Conservation (phyloP, 306 rosid species). For the Quercus robur region DNA sequence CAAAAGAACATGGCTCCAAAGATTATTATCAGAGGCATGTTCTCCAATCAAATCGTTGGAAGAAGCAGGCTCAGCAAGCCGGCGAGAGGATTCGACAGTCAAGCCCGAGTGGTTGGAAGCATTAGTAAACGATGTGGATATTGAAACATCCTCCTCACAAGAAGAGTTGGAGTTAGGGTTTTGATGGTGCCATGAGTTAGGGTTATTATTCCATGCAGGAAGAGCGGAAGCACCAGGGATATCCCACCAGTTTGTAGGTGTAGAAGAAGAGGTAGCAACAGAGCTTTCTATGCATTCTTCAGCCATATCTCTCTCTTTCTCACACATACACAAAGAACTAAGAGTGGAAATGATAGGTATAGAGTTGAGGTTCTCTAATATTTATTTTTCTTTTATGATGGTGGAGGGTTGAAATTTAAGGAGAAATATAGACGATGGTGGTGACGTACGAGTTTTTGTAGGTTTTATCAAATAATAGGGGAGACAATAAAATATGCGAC, state of each 20-base stretch:
- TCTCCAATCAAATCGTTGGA: slow-evolving; percentile 47
- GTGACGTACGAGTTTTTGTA: slow-evolving; percentile 56
- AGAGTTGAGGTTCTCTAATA: slow-evolving; percentile 6
- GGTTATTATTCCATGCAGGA: slow-evolving; percentile 52
- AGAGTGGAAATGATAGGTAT: slow-evolving; percentile 14
- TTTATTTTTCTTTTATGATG: slow-evolving; percentile 17
- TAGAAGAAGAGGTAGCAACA: slow-evolving; percentile 48
- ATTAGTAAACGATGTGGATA: slow-evolving; percentile 76
- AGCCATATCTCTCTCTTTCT: slow-evolving; percentile 39
- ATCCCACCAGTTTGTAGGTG: slow-evolving; percentile 82
- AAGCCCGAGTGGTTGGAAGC: slow-evolving; percentile 76
- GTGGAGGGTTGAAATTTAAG: slow-evolving; percentile 41
- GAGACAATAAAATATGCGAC: slow-evolving; percentile 77
- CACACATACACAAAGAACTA: background rate
- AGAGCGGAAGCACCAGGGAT: slow-evolving; percentile 33
- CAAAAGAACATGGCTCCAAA: slow-evolving; percentile 82
- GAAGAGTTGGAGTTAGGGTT: slow-evolving; percentile 71
- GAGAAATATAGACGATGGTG: slow-evolving; percentile 33
- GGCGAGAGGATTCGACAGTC: slow-evolving; percentile 61
- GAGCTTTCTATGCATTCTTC: slow-evolving; percentile 65
- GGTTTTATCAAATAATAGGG: slow-evolving; percentile 47
- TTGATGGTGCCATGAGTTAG: slow-evolving; percentile 34
- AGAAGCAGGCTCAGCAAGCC: slow-evolving; percentile 43
- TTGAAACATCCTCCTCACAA: slow-evolving; percentile 74
- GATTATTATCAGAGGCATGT: slow-evolving; percentile 64